Conservation (phyloP, 352 stramenopile species). For the Globisporangium cystogenes region DNA sequence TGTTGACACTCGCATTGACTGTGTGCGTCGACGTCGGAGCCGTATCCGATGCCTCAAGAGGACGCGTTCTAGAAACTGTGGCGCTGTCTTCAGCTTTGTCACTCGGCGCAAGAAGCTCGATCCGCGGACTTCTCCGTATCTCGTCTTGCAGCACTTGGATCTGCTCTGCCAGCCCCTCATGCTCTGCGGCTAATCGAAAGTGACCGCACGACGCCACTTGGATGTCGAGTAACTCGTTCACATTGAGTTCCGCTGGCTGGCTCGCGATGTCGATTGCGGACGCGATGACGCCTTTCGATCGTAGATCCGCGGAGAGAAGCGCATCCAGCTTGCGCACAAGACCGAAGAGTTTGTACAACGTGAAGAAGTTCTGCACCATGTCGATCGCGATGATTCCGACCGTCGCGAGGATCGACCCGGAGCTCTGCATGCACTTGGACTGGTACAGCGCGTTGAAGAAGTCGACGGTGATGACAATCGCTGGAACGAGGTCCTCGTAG, state of each 20-base stretch:
- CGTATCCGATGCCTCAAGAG: too few species aligned
- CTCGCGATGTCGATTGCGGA: not conserved
- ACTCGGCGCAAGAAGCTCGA: too few species aligned
- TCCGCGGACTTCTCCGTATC: not conserved
- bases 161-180: not conserved
- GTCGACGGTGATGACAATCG: conserved; percentile 1
- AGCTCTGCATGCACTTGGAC: conserved; percentile 16
- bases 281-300: not conserved
- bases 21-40: too few species aligned
- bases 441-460: conserved; percentile 9
- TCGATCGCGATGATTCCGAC: conserved; percentile 7
- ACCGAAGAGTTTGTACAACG: not conserved
- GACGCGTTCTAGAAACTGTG: too few species aligned
- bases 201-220: not conserved
- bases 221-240: not conserved
- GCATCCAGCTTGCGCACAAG: not conserved
- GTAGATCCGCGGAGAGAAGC: not conserved
- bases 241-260: not conserved
- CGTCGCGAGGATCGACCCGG: conserved; percentile 13
- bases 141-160: not conserved
- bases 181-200: not conserved
- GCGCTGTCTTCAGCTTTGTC: too few species aligned
- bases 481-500: conserved; percentile 5
- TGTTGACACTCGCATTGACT: too few species aligned
- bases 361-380: conserved; percentile 1